Evolutionary conservation across 148 eudicot species (phyloP).

Genomic region (Camellia japonica): DNA sequence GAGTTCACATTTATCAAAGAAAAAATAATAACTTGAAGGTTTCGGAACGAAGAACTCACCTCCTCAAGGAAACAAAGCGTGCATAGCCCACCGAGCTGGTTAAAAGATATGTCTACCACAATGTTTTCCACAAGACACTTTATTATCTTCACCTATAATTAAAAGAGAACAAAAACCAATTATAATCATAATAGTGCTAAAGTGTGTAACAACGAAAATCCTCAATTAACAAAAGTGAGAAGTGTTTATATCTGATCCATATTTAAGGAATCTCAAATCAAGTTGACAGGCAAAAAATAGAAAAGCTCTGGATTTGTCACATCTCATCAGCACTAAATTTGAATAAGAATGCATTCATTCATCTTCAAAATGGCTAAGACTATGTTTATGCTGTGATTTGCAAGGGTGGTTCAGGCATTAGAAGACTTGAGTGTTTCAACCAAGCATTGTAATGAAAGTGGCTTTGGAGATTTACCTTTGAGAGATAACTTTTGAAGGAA

Average conservation of each 20-base stretch:
- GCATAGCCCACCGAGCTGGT: conserved; percentile 80
- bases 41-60: conserved; percentile 32
- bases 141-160: conserved; percentile 63
- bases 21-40: neutral
- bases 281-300: neutral
- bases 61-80: conserved; percentile 83
- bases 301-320: too few species aligned
- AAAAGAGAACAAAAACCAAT: conserved; percentile 8
- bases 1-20: neutral
- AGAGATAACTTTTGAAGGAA: too few species aligned
- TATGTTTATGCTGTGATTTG: too few species aligned
- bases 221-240: neutral
- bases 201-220: neutral
- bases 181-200: neutral
- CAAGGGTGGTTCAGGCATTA: too few species aligned
- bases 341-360: neutral
- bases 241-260: neutral
- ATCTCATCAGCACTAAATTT: neutral
- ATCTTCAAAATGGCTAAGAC: too few species aligned
- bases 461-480: too few species aligned
- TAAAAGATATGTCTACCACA: conserved; percentile 81
- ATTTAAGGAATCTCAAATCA: neutral
- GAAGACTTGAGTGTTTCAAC: too few species aligned
- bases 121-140: conserved; percentile 78
- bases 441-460: too few species aligned